These are phyloP conservation scores for Physaria fendleri DNA, from an alignment of 345 rosid genomes.

Conservation along the genomic window DNA sequence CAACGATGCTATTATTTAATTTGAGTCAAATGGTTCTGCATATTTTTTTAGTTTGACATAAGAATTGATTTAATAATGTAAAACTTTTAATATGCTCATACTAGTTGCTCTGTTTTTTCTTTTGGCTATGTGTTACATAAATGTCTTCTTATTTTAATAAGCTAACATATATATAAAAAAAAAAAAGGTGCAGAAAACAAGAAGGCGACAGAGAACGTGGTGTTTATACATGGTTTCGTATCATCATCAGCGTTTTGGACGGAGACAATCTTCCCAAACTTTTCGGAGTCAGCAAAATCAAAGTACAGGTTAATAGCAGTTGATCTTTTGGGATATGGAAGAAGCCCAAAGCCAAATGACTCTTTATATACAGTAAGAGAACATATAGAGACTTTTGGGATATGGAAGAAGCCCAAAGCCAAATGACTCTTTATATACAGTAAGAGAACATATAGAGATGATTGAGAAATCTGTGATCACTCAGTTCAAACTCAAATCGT, in stretches of 20 bases:
- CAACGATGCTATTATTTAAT: not conserved
- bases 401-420: constrained; percentile 98
- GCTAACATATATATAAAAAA: not conserved
- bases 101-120: not conserved
- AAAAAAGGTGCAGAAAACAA: constrained; percentile 22
- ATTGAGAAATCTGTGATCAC: constrained; percentile 69
- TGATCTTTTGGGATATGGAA: constrained; percentile 84
- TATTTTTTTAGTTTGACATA: not conserved
- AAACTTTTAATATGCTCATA: not conserved
- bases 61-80: not conserved
- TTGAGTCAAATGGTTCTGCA: not conserved
- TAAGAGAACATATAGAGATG: constrained; percentile 84
- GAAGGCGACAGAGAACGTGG: constrained; percentile 57
- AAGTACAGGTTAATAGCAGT: constrained; percentile 64
- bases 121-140: not conserved
- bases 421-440: constrained; percentile 77
- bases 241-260: constrained; percentile 95
- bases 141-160: not conserved
- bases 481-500: constrained; percentile 55
- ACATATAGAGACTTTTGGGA: constrained; percentile 83
- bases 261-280: constrained; percentile 85
- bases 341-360: constrained; percentile 90
- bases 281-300: constrained; percentile 57
- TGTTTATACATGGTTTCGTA: constrained; percentile 94
- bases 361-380: constrained; percentile 86